A percentile compares a stretch with the other conserved stretches of the same genome.
These are phyloP conservation scores for Lithospermum erythrorhizon DNA, from an alignment of 257 asterid species.

Conservation along the genomic window DNA sequence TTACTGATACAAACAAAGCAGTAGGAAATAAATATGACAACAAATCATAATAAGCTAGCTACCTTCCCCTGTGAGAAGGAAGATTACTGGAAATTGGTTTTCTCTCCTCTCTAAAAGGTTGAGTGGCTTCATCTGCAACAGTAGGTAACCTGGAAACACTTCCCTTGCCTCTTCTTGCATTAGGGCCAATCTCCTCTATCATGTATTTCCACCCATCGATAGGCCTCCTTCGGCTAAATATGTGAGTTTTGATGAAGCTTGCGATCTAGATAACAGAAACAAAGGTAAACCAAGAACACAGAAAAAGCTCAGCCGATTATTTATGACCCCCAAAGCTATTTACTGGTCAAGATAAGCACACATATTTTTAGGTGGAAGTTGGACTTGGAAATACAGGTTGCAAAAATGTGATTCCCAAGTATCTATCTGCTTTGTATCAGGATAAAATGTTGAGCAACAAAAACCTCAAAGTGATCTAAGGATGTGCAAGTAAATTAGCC, in stretches of 20 bases:
- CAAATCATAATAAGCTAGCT: slow-evolving; percentile 5
- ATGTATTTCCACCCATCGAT: slow-evolving; percentile 94
- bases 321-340: too few relatives aligned
- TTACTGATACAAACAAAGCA: too few relatives aligned
- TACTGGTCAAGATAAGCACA: too few relatives aligned
- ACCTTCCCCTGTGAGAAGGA: slow-evolving; percentile 14
- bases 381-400: too few relatives aligned
- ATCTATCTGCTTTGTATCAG: too few relatives aligned
- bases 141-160: slow-evolving; percentile 67
- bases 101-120: slow-evolving; percentile 67
- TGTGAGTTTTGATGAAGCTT: slow-evolving; percentile 75
- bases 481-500: neutral
- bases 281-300: neutral
- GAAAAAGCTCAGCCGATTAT: neutral
- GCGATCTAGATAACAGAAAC: slow-evolving; percentile 48
- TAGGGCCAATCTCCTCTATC: slow-evolving; percentile 90
- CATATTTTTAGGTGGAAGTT: too few relatives aligned
- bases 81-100: slow-evolving; percentile 10
- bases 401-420: too few relatives aligned
- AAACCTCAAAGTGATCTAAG: neutral
- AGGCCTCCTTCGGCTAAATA: slow-evolving; percentile 49
- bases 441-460: neutral
- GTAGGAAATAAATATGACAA: too few relatives aligned
- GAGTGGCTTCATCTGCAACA: slow-evolving; percentile 73
- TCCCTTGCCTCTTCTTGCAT: slow-evolving; percentile 76